These are phyloP conservation scores for Lecanosticta acicola DNA, from an alignment of 2,329 filamentous ascomycete species.

Conservation along the genomic window DNA sequence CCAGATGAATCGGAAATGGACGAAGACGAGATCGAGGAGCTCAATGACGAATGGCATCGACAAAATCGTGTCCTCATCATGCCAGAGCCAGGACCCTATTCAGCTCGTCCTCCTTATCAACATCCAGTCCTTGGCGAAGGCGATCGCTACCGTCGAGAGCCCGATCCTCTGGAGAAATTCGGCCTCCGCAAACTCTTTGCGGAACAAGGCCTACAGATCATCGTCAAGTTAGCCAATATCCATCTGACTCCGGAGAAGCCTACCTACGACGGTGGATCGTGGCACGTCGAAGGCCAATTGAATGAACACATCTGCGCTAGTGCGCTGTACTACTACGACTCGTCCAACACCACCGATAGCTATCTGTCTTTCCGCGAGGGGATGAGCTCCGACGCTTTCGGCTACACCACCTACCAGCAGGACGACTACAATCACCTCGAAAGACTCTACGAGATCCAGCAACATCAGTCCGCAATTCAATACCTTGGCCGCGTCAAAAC, in stretches of 20 bases:
- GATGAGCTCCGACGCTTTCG: slow-evolving; percentile 6
- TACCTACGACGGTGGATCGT: slow-evolving; percentile 48
- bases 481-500: slow-evolving; percentile 47
- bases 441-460: slow-evolving; percentile 25
- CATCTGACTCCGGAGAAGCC: slow-evolving; percentile 55
- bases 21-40: slow-evolving; percentile 8
- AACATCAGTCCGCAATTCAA: slow-evolving; percentile 34
- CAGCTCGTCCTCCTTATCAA: neutral
- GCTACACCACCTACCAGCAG: slow-evolving; percentile 16
- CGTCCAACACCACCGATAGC: slow-evolving; percentile 54
- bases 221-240: slow-evolving; percentile 58
- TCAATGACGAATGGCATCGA: slow-evolving; percentile 7
- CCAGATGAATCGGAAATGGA: slow-evolving; percentile 7
- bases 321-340: slow-evolving; percentile 57
- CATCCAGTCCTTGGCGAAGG: neutral
- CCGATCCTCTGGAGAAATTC: neutral
- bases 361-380: slow-evolving; percentile 47
- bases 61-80: slow-evolving; percentile 7
- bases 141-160: neutral
- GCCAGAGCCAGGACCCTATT: slow-evolving; percentile 7
- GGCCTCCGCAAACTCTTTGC: slow-evolving; percentile 32
- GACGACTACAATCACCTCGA: slow-evolving; percentile 21
- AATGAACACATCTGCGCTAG: slow-evolving; percentile 63
- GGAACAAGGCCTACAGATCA: slow-evolving; percentile 51
- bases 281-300: slow-evolving; percentile 46